A percentile compares a stretch with the other conserved stretches of the same genome.
These are phyloP conservation scores for Apiotrichum laibachii DNA, from an alignment of 1,284 basidiomycete species.

Conservation along the genomic window DNA sequence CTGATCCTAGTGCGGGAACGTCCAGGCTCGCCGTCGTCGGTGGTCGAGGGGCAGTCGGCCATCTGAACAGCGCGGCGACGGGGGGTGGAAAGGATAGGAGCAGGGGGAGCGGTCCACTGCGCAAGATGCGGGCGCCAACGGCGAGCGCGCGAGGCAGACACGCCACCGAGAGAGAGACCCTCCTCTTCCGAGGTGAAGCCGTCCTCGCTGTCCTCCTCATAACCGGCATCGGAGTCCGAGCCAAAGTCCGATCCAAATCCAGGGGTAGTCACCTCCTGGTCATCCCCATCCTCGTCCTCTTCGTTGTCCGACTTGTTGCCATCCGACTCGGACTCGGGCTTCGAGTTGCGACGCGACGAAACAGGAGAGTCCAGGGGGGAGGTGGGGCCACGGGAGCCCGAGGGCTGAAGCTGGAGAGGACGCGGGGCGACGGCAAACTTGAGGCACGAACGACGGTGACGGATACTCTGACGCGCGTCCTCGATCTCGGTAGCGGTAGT, in stretches of 20 bases:
- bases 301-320: slow-evolving; percentile 3
- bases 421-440: slow-evolving; percentile 25
- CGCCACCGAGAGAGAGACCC: slow-evolving; percentile 6
- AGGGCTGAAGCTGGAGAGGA: slow-evolving; percentile 14
- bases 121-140: slow-evolving; percentile 7
- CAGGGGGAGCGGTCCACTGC: slow-evolving; percentile 1
- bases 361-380: background rate
- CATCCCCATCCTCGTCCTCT: background rate
- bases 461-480: background rate
- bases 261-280: slow-evolving; percentile 14
- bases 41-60: slow-evolving; percentile 4
- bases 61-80: background rate
- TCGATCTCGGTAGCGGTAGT: background rate
- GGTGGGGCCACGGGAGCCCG: background rate
- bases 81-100: slow-evolving; percentile 14
- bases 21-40: slow-evolving; percentile 12
- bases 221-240: slow-evolving; percentile 19
- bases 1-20: slow-evolving; percentile 12
- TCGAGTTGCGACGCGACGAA: background rate
- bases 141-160: background rate
- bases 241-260: background rate
- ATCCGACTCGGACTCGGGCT: background rate
- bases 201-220: slow-evolving; percentile 27
- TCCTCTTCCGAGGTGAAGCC: slow-evolving; percentile 23
- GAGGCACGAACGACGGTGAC: slow-evolving; percentile 20